Conservation (phyloP, 441 rosid species). For the Jatropha podagrica region DNA sequence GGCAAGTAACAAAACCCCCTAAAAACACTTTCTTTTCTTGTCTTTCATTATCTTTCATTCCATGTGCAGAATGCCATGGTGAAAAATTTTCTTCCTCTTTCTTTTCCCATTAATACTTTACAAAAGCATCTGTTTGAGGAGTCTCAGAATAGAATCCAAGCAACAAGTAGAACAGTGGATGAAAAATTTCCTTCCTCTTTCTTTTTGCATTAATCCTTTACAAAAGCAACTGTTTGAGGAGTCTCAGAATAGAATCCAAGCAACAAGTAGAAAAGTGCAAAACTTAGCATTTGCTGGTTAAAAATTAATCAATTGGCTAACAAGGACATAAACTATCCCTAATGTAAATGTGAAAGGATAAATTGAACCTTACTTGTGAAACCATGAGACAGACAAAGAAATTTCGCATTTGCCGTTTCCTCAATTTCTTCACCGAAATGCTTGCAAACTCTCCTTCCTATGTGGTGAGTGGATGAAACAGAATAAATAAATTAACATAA, state of each 20-base stretch:
- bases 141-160: background rate
- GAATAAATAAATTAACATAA: background rate
- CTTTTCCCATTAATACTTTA: background rate
- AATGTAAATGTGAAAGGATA: background rate
- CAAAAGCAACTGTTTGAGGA: background rate
- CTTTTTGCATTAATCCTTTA: background rate
- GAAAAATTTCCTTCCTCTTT: background rate
- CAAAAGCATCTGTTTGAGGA: background rate
- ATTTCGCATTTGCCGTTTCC: constrained; percentile 93
- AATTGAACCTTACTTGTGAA: constrained; percentile 68
- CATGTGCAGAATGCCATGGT: too few species aligned
- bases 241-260: background rate
- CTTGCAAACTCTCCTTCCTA: constrained; percentile 92
- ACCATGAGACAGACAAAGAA: constrained; percentile 92
- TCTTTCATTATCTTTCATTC: background rate
- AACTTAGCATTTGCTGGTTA: background rate
- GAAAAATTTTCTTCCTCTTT: too few species aligned
- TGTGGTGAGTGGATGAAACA: constrained; percentile 19
- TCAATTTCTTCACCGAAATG: constrained; percentile 72
- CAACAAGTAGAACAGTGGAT: background rate
- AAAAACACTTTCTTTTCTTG: background rate
- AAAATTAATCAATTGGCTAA: background rate
- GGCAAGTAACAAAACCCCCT: background rate
- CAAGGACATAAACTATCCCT: background rate
- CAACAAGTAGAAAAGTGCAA: background rate